Conservation (phyloP, 2,329 filamentous ascomycete genomes). For the Pseudocercospora eumusae region DNA sequence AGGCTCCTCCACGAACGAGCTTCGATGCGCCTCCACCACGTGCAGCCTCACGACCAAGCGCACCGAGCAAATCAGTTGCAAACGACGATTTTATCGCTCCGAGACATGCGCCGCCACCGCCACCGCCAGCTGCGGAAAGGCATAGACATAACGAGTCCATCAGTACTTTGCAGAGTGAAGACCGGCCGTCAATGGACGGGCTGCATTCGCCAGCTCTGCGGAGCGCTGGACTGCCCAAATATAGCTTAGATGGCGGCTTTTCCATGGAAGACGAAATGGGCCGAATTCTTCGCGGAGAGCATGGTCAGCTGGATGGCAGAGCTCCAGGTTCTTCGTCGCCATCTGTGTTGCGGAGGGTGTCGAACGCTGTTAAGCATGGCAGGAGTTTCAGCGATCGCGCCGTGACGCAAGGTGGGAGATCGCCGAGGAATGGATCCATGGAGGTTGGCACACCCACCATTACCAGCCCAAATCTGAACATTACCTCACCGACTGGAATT, state of each 20-base stretch:
- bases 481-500: constrained; percentile 27
- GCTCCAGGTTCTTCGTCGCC: constrained; percentile 41
- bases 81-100: constrained; percentile 50
- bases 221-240: constrained; percentile 45
- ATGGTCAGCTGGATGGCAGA: constrained; percentile 41
- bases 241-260: constrained; percentile 79
- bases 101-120: constrained; percentile 48
- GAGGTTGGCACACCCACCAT: constrained; percentile 38
- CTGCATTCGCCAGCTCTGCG: constrained; percentile 36
- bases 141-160: constrained; percentile 47
- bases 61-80: constrained; percentile 45
- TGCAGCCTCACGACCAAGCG: constrained; percentile 49
- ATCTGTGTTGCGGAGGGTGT: constrained; percentile 83
- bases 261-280: constrained; percentile 96
- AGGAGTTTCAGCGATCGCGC: constrained; percentile 75
- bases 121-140: constrained; percentile 29
- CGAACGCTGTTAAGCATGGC: constrained; percentile 90
- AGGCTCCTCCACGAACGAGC: constrained; percentile 35
- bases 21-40: constrained; percentile 52
- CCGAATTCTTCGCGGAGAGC: constrained; percentile 75
- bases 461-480: constrained; percentile 20
- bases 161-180: constrained; percentile 47
- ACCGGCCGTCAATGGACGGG: constrained; percentile 29
- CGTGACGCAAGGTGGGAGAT: constrained; percentile 29
- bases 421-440: constrained; percentile 46